Base-by-base conservation (phyloP, 1,284 basidiomycete species). In the Paramarasmius palmivorus region DNA sequence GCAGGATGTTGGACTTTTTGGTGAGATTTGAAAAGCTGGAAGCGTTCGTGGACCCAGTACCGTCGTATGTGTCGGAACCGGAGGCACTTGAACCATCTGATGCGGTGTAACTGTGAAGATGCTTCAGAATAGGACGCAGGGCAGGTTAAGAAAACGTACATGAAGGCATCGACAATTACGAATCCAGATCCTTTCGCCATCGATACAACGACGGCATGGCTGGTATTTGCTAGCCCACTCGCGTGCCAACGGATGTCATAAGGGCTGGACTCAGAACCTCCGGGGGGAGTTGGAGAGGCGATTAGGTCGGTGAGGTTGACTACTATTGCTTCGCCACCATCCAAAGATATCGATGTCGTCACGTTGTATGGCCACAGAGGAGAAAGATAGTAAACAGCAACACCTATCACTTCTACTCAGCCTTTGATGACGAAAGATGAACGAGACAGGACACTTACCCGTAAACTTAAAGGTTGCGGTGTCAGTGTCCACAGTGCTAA, bases 331-430 rank as follows among this genome's bases (percentile, higher is more conserved):
- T 35, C 42, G 14, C 40, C 14, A 26, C 25, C 53, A 22, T 54
- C 36, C 12, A 54, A 25, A 25, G 38, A 23, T 22, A 54, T 34
- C 7, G 37, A 35, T 14, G 40, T 41, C 34, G 34, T 36, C 20
- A 54, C 53, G 44, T 26, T 20, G 41, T 54, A 54, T 9, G 53
- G 53, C 53, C 53, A 54, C 20, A 35, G 32, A 17, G 53, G 47
- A 29, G 53, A 39, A 23, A 36, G 25, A 39, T 50, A 54, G 23
- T 45, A 54, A 23, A 50, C 42, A 38, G 40, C 53, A 14, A 54
- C 35, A 19, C 53, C 53, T 54, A 25, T 17, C 23, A 22, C 3
- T 6, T 9, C 23, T 34, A 19, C n/a, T 25, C 15, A 37, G 12
- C 25, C 4, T 17, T 15, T 35, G 22, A 23, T 8, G 29, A 15